Base-by-base conservation (phyloP, 164 flowering plant species). In the Macadamia integrifolia region DNA sequence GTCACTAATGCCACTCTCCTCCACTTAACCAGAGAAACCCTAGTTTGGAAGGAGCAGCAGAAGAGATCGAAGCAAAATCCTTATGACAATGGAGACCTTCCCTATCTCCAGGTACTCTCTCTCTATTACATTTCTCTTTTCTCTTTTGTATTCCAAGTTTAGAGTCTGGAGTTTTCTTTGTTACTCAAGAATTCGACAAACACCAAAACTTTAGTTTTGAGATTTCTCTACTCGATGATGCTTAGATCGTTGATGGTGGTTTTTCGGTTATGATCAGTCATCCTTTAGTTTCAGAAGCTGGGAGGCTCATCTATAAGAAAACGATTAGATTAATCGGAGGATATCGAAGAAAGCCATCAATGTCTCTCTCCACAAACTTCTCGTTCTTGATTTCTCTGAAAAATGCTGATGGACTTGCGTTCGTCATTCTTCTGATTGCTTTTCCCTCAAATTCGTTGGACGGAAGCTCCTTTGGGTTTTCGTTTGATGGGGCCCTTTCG, bases 301-400 rank as follows among this genome's bases (percentile, higher is more conserved):
- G 97, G 42, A 56, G 85, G 31, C 68, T 86, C 66, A 30, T 83
- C 72, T 82, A 73, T 75, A 80, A 64, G 72, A 80, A 77, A 60
- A 87, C 92, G 75, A 73, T 90, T 69, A 81, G 69, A 72, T 66
- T 92, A 30, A 61, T 79, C 42, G 74, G 75, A 64, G 87, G 85
- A 50, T 81, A 76, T 12, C 79, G 86, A 10, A 64, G 70, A 66
- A 82, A 72, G 8, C 69, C 78, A 40, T n/a, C n/a, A n/a, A 72
- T 80, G 6, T 87, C 98, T 6, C 85, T 92, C 64, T 86, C 92
- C 2, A 80, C 90, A 8, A 76, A 82, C 44, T 90, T 90, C 68
- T 77, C 87, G 15, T 88, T 92, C 68, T 81, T 92, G 9, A 72
- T 88, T 43, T 82, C 93, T n/a, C 75, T 80, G 1, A 86, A 76